Base-by-base conservation (phyloP, 2,329 filamentous ascomycete species). In the Ciborinia camelliae region DNA sequence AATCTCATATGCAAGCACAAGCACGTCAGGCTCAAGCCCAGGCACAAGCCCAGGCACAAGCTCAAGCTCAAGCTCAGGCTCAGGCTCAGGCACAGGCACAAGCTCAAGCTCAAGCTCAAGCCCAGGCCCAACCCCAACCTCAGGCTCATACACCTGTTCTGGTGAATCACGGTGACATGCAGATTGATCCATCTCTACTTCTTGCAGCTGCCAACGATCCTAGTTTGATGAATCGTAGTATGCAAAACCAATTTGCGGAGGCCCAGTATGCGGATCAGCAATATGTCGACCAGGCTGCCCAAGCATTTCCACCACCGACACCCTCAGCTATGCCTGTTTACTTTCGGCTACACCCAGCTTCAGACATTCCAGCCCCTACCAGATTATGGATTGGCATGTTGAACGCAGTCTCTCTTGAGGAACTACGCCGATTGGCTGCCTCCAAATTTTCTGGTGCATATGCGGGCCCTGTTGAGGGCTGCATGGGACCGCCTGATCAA, bases 321-420 rank as follows among this genome's bases (percentile, higher is more conserved):
- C 63, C 71, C 9, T 66, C 71, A 4, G 76, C 82, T 2, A 82
- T 86, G 50, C 82, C 87, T 2, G 82, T 90, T 15, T 92, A 87
- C 76, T 83, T 93, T 69, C 86, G 88, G n/a, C 80, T 91, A 6
- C 84, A 90, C 69, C 82, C 85, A 0, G 80, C 82, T n/a, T 90
- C 88, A 4, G 81, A 80, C 15, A 79, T 88, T 41, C 77, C 81
- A 7, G 74, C 79, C 66, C 80, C 73, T 65, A 75, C 74, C 32
- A 82, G 79, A 70, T 78, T 89, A 47, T 94, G 90, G 89, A 83
- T 91, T 50, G 84, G 82, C 41, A 87, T 87, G 18, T 76, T 93
- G 55, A 78, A 78, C 12, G 68, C 68, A 8, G 66, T 81, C 4
- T 86, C 86, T 1, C 74, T 92, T 6, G 78, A 81, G 10, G 87